Base-by-base conservation (phyloP, 2,329 filamentous ascomycete species). In the Claviceps africana region DNA sequence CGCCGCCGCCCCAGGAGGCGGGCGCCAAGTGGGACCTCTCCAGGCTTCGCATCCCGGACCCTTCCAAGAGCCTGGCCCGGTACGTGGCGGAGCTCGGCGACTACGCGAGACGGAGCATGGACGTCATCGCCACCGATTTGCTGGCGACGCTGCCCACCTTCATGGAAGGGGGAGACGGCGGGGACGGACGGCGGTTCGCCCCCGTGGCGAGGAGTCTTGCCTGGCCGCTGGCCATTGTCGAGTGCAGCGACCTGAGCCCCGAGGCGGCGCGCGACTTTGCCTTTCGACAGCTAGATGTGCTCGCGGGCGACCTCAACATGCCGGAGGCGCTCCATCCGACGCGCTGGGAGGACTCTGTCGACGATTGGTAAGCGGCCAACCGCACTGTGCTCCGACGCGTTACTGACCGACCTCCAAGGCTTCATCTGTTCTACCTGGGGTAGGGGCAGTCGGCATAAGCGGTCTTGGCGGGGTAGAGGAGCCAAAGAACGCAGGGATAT, bases 201-300 rank as follows among this genome's bases (percentile, higher is more conserved):
- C 50, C 60, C n/a, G 25, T 58, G 3, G 60, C 55, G 1, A 56
- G 60, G 37, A 58, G 55, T 21, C 51, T 62, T 4, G 55, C 56
- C 25, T 62, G 60, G 61, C 60, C 61, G 5, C 49, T 62, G 43
- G 52, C 51, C 2, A 55, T 62, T 22, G 39, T 62, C 4, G 48
- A 60, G 28, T 48, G 52, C 15, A 52, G 44, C 11, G 7, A 39
- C 4, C 19, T 56, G 1, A 56, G 55, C 44, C 53, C 55, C 1
- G n/a, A 42, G 5, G 52, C 53, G 15, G 51, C 48, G 2, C 54
- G 53, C 8, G 51, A 50, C 3, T 56, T 56, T 37, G 57, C 59
- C 9, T 40, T 50, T 9, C 44, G 51, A 10, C 56, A 54, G 22
- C 30, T 62, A 4, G 54, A 61, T n/a, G 55, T 54, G 45, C 45